These are phyloP conservation scores for Escovopsis weberi DNA, from an alignment of 2,329 filamentous ascomycete genomes.

Conservation along the genomic window DNA sequence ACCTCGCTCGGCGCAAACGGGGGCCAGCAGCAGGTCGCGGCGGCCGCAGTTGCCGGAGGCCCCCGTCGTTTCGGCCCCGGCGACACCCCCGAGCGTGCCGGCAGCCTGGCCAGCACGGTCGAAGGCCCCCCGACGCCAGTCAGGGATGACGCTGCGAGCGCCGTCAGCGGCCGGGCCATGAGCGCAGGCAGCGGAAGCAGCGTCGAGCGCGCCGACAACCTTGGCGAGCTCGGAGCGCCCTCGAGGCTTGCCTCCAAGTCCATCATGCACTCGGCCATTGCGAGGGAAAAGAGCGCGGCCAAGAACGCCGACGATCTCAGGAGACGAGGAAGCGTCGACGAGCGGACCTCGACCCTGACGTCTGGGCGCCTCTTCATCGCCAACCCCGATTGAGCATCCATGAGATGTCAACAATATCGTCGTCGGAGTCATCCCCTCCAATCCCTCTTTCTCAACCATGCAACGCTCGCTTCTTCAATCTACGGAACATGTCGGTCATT, in stretches of 20 bases:
- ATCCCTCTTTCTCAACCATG: no score
- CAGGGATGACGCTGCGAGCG: constrained; percentile 23
- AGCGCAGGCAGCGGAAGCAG: constrained; percentile 43
- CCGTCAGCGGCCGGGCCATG: constrained; percentile 28
- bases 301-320: constrained; percentile 58
- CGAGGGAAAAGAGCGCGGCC: constrained; percentile 45
- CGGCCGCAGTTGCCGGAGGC: constrained; percentile 6
- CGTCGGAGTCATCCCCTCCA: no score
- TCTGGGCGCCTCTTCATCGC: constrained; percentile 67
- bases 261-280: constrained; percentile 39
- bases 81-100: constrained; percentile 40
- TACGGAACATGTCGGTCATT: no score
- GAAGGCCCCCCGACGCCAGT: constrained; percentile 9
- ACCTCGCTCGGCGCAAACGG: constrained; percentile 30
- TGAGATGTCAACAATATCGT: not conserved
- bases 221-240: constrained; percentile 38
- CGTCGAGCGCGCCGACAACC: constrained; percentile 44
- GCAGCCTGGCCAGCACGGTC: constrained; percentile 34
- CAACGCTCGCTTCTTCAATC: no score
- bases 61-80: constrained; percentile 35
- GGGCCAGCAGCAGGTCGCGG: constrained; percentile 11
- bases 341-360: constrained; percentile 62
- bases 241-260: constrained; percentile 44
- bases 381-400: constrained; percentile 50
- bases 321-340: constrained; percentile 70